Evolutionary conservation across 257 asterid genomes (phyloP).

Genomic region (Nicotiana attenuata): DNA sequence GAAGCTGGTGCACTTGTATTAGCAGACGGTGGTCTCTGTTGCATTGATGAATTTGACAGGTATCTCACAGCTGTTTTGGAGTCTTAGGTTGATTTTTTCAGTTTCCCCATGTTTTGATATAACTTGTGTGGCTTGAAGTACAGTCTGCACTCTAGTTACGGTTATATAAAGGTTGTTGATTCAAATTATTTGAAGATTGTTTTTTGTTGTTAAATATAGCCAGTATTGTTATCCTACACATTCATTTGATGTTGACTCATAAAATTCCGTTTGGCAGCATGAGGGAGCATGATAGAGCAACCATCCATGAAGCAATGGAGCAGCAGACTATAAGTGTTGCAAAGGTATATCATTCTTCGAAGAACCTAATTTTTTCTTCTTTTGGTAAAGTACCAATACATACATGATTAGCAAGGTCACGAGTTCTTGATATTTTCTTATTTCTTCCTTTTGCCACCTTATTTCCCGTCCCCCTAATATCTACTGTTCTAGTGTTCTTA

Average conservation of each 20-base stretch:
- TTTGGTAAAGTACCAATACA: not conserved
- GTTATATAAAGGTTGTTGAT: not conserved
- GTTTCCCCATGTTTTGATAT: not conserved
- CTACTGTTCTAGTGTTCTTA: not conserved
- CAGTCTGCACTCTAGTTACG: not conserved
- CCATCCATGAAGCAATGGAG: constrained; percentile 99
- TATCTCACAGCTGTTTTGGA: constrained; percentile 20
- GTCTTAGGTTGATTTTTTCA: not conserved
- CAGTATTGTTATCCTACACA: not conserved
- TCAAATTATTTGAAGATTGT: not conserved
- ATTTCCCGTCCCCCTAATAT: not conserved
- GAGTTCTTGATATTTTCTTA: not conserved
- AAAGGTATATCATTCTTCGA: constrained; percentile 49
- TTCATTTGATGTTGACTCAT: constrained; percentile 8
- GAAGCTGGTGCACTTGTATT: constrained; percentile 99
- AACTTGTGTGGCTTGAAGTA: not conserved
- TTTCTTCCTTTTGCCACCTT: not conserved
- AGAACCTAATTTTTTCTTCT: not conserved
- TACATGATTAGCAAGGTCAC: not conserved
- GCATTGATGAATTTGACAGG: constrained; percentile 99
- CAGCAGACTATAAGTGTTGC: constrained; percentile 99
- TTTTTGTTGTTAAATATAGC: not conserved
- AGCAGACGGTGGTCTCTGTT: constrained; percentile 99
- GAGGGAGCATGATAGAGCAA: constrained; percentile 96
- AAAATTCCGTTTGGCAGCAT: constrained; percentile 47